Conservation (phyloP, 179 eudicot species). For the Corrigiola litoralis region DNA sequence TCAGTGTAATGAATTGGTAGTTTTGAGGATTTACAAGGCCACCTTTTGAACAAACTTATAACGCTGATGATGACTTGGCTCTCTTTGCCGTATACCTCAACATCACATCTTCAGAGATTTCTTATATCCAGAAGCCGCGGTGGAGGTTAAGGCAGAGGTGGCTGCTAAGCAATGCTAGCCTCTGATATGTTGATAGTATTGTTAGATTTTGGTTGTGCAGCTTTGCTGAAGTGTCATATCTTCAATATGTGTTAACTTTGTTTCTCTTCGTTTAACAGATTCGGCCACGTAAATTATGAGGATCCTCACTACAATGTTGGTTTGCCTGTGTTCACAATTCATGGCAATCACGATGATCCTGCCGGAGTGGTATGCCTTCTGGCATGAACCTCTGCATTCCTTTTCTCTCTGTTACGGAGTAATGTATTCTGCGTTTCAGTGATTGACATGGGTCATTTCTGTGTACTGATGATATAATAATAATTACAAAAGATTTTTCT, state of each 20-base stretch:
- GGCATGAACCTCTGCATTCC: background rate
- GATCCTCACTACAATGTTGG: slow-evolving; percentile 99
- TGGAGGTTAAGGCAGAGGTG: background rate
- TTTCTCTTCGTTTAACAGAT: slow-evolving; percentile 40
- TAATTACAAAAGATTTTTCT: too few species aligned
- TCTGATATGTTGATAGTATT: too few species aligned
- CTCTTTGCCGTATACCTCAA: too few species aligned
- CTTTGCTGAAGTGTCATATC: background rate
- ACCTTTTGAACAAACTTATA: background rate
- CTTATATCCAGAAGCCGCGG: background rate
- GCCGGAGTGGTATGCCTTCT: slow-evolving; percentile 93
- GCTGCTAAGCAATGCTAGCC: background rate
- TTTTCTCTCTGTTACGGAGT: background rate
- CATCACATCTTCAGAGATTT: background rate
- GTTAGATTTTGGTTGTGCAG: background rate
- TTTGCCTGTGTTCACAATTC: slow-evolving; percentile 98
- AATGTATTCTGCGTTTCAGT: background rate
- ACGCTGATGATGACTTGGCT: background rate
- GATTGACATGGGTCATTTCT: background rate
- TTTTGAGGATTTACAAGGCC: background rate
- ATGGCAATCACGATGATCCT: slow-evolving; percentile 99
- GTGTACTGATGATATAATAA: background rate
- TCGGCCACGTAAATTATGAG: slow-evolving; percentile 98
- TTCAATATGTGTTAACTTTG: background rate
- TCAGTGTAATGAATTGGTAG: too few species aligned